Base-by-base conservation (phyloP, 257 asterid genomes). In the Solanum pennellii region DNA sequence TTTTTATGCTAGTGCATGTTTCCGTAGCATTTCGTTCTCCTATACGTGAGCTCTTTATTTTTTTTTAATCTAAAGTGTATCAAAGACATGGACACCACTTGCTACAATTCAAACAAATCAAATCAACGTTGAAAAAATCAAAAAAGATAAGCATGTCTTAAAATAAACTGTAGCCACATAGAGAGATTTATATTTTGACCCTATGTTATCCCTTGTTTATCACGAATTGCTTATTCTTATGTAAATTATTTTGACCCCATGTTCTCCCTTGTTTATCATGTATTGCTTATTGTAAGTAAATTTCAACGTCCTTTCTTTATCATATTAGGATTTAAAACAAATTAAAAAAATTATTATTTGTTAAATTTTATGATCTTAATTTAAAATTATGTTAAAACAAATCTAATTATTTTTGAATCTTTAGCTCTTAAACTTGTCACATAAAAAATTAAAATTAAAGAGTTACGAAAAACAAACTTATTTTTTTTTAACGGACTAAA, bases 1-100 rank as follows among this genome's bases (percentile, higher is more conserved):
- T 47, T 47, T 47, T 47, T 14, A 47, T 5, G 56, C 56, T 13
- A 5, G 62, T 52, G 62, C n/a, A 3, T 5, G 3, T 52, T 52
- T 16, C 3, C 62, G 62, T 6, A 16, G 62, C 33, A 12, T 41
- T 31, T 12, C 88, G 87, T 90, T 89, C 86, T 79, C 35, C 42
- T 44, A 33, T 12, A 88, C 92, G 91, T 92, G 92, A 92, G 86
- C 76, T 83, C 86, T 74, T 89, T 82, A 88, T 86, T 88, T 27
- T 87, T n/a, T 89, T 86, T 66, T 79, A 71, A 86, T 33, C 35
- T 33, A 35, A 31, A 62, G 41, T 65, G 13, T 4, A 18, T 60
- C 82, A 84, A 9, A n/a, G 39, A 77, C 62, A 44, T 77, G 62
- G 83, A 68, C 65, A 68, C 87, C 87, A 84, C 80, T 84, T 25